Evolutionary conservation across 2,329 filamentous ascomycete species (phyloP), one percentile per base, ranked within the genome.

Genomic region (Talaromyces sp.): DNA sequence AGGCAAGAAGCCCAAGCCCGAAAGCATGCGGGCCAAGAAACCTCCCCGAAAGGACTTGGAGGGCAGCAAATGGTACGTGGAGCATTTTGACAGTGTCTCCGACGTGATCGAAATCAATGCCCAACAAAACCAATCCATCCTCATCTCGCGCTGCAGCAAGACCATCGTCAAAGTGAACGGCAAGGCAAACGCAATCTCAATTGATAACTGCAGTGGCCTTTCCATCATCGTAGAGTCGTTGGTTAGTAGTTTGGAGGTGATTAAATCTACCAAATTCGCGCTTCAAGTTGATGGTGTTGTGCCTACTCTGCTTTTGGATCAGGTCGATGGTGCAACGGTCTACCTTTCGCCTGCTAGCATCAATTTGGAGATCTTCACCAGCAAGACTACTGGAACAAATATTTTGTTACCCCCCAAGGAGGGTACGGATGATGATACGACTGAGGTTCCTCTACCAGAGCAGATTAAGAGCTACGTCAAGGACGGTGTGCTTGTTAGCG

Each of bases 101-200:
- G 83, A 88, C 17, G 88, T 93, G 3, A 85, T 98, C 67, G 89
- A 94, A 76, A 89, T 97, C 71, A 85, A 93, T 62, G 93, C 92
- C 11, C 85, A 87, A 69, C 87, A 96, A 74, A 88, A 89, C 54
- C 95, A 99, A 69, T 96, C 93, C 1, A 88, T 99, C 69, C 88
- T 98, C 69, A 95, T 99, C 76, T 92, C 90, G 73, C 90, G 91
- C 71, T 98, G 94, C 85, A 93, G 88, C 79, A 95, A 95, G 79
- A 91, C 91, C 5, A 96, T 93, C 27, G 86, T 99, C 73, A 90
- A 96, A 71, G 83, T 99, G 74, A 90, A 87, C 74, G 93, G 92
- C 79, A 99, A 99, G 80, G 93, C 92, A 65, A 99, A 99, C 76
- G 93, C 95, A n/a, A 91, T 99, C 68, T 94, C 93, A 5, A 86